Conservation (phyloP, 2,329 filamentous ascomycete genomes). For the Chalaropsis ovoidea region DNA sequence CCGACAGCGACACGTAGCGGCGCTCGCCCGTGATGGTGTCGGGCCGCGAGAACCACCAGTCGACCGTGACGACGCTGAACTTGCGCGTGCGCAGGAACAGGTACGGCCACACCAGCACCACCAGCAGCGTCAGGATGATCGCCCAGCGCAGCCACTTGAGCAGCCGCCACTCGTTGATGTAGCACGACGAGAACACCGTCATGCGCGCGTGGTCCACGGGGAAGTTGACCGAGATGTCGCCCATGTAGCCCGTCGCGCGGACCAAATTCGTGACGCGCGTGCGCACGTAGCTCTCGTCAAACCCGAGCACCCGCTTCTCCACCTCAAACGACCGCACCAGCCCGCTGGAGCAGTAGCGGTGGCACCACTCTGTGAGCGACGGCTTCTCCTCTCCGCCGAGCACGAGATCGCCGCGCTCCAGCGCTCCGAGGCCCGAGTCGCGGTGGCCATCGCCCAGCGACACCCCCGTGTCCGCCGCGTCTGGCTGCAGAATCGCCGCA, state of each 20-base stretch:
- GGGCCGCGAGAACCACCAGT: conserved; percentile 48
- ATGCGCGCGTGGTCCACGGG: conserved; percentile 47
- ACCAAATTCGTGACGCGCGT: conserved; percentile 47
- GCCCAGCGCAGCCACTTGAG: conserved; percentile 53
- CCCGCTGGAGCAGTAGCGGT: conserved; percentile 53
- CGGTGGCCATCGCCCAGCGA: not conserved
- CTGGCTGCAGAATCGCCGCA: not conserved
- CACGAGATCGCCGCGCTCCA: conserved; percentile 37
- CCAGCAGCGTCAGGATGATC: conserved; percentile 57
- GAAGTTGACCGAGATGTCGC: conserved; percentile 49
- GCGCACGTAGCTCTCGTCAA: conserved; percentile 47
- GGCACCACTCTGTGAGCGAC: conserved; percentile 49
- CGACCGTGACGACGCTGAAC: conserved; percentile 52
- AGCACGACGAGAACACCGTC: conserved; percentile 54
- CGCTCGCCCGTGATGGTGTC: conserved; percentile 32
- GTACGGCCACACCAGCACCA: conserved; percentile 61
- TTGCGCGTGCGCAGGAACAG: conserved; percentile 57
- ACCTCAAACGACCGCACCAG: conserved; percentile 49
- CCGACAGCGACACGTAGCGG: conserved; percentile 45
- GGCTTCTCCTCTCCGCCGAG: conserved; percentile 14
- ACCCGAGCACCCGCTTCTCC: conserved; percentile 45
- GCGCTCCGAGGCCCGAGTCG: not conserved
- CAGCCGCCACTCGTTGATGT: conserved; percentile 54
- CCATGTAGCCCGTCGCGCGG: conserved; percentile 56
- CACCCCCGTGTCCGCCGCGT: not conserved